A percentile compares a stretch with the other conserved stretches of the same genome.
Conservation (phyloP, 305 asterid genomes). For the Plantago lanceolata region DNA sequence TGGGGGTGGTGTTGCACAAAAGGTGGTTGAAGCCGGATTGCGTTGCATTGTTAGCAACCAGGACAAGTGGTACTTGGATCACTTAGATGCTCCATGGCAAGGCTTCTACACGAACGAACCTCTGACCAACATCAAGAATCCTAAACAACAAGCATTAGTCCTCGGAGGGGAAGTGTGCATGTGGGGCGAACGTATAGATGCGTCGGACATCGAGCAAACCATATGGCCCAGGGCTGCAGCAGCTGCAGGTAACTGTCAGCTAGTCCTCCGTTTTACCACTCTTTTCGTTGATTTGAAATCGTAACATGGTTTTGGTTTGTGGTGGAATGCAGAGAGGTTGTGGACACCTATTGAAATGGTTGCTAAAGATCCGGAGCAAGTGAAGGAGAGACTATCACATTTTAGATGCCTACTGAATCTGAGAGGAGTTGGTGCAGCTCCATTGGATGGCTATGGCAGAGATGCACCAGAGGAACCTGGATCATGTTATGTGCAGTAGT, state of each 20-base stretch:
- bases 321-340: conserved; percentile 59
- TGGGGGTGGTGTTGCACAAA: conserved; percentile 70
- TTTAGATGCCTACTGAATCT: conserved; percentile 83
- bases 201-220: conserved; percentile 76
- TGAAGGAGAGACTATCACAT: conserved; percentile 45
- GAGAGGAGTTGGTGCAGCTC: conserved; percentile 88
- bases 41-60: conserved; percentile 97
- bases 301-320: not conserved
- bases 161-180: conserved; percentile 88
- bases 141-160: conserved; percentile 59
- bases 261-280: not conserved
- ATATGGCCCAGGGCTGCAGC: conserved; percentile 99
- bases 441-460: conserved; percentile 59
- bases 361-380: conserved; percentile 54
- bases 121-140: conserved; percentile 61
- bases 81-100: conserved; percentile 75
- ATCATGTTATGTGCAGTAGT: conserved; percentile 64
- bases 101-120: conserved; percentile 88
- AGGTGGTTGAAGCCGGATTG: conserved; percentile 69
- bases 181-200: conserved; percentile 90
- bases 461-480: conserved; percentile 67
- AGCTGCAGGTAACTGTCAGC: conserved; percentile 64
- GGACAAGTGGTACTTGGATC: conserved; percentile 91
- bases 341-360: conserved; percentile 63
- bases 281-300: not conserved